These are phyloP conservation scores for Austroboletus eburneus DNA, from an alignment of 768 basidiomycete genomes.

Conservation along the genomic window DNA sequence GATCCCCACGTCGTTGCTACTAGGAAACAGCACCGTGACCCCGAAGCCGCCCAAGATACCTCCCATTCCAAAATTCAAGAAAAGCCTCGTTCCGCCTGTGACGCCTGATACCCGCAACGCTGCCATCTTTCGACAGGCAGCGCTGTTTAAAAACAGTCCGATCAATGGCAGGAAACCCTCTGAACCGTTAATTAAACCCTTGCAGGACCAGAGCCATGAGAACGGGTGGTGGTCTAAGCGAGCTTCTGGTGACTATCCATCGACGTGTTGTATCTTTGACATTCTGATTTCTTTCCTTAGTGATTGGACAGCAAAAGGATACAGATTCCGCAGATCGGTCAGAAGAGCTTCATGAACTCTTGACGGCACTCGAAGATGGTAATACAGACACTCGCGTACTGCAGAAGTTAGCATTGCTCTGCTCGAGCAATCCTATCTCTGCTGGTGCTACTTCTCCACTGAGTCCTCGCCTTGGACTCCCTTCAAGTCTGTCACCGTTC, in stretches of 20 bases:
- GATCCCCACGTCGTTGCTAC: conserved; percentile 52
- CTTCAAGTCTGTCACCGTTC: conserved; percentile 58
- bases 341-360: conserved; percentile 51
- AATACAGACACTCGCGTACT: conserved; percentile 50
- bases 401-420: conserved; percentile 63
- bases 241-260: conserved; percentile 52
- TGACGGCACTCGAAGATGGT: conserved; percentile 50
- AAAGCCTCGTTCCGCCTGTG: conserved; percentile 39
- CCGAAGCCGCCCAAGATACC: conserved; percentile 38
- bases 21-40: conserved; percentile 36
- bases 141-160: conserved; percentile 81
- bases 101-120: conserved; percentile 63
- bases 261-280: background rate
- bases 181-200: conserved; percentile 62
- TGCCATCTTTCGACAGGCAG: conserved; percentile 66
- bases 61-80: conserved; percentile 31
- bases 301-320: conserved; percentile 42
- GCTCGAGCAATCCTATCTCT: conserved; percentile 52
- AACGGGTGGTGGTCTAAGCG: conserved; percentile 84
- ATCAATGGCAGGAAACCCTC: conserved; percentile 45
- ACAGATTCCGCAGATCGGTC: conserved; percentile 37
- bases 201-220: conserved; percentile 64
- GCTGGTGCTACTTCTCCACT: conserved; percentile 44
- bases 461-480: conserved; percentile 48
- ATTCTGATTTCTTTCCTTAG: conserved; percentile 17